Base-by-base conservation (phyloP, 2,329 filamentous ascomycete species). In the Cladosporium sp. region DNA sequence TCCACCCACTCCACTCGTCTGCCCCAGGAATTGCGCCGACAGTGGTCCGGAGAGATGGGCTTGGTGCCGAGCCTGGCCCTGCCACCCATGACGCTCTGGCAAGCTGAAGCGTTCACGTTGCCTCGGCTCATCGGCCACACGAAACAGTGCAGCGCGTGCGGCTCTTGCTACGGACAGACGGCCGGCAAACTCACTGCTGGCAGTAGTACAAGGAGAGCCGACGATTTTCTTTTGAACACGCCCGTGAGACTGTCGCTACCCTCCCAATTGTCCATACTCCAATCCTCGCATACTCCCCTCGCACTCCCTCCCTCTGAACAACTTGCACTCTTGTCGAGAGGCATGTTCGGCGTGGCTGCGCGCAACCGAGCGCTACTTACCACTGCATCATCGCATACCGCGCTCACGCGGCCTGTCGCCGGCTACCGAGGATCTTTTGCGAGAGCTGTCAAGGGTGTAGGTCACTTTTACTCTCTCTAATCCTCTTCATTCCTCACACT, bases 261-360 rank as follows among this genome's bases (percentile, higher is more conserved):
- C 28, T 32, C 8, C 28, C 28, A 32, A 32, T 32, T 32, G 12
- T 32, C 9, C 28, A 9, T 10, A 5, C 4, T 9, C 28, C 39
- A 5, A 12, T 42, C 44, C 28, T 35, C 45, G 4, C 17, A 9
- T 28, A 28, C 45, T 20, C 24, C 50, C 25, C 24, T 22, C 17
- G 10, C 24, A 7, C 49, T 17, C 57, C 58, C 49, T 40, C 52
- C 25, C 50, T 6, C 24, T 35, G 19, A 10, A 32, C 28, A 32
- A 10, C 28, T 32, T 32, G 28, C 28, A 10, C 28, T 32, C 28
- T 32, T 4, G 28, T 32, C 56, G n/a, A 40, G 58, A 57, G 63
- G 59, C 48, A 68, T 68, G 66, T 68, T 68, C 56, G 59, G 62
- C 57, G 62, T 60, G 34, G 56, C 62, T 60, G 62, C 61, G 47